A percentile compares a stretch with the other conserved stretches of the same genome.
These are phyloP conservation scores for Phytopythium delawarense DNA, from an alignment of 352 stramenopile genomes.

Conservation along the genomic window DNA sequence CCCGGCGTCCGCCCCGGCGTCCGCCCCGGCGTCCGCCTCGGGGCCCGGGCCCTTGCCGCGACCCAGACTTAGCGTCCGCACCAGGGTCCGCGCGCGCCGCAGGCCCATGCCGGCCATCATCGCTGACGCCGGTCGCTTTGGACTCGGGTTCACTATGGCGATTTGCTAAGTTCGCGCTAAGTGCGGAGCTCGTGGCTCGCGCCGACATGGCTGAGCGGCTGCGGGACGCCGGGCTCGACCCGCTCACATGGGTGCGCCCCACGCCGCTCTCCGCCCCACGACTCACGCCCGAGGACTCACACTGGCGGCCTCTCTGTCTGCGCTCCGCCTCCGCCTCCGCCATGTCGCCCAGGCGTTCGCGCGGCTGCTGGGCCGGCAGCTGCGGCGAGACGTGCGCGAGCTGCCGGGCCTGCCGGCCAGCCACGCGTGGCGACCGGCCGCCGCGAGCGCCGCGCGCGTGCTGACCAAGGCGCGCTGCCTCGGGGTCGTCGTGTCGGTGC, in stretches of 20 bases:
- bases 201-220: neutral
- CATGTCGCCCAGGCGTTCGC: constrained; percentile 44
- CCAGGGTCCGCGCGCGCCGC: neutral
- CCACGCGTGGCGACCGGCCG: constrained; percentile 39
- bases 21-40: too few species aligned
- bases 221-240: constrained; percentile 24
- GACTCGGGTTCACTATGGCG: neutral
- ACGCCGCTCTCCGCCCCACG: neutral
- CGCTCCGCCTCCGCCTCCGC: neutral
- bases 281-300: neutral
- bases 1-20: too few species aligned
- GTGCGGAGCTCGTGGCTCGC: neutral
- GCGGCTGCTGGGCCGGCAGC: constrained; percentile 52
- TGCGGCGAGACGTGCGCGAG: constrained; percentile 30
- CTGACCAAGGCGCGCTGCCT: constrained; percentile 68
- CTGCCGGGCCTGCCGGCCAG: constrained; percentile 52
- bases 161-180: neutral
- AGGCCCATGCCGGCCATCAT: neutral
- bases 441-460: constrained; percentile 25
- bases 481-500: constrained; percentile 55
- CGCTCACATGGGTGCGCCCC: constrained; percentile 46
- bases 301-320: too few species aligned
- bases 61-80: neutral
- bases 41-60: neutral
- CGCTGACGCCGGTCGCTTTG: neutral